phyloP scores from a whole-genome alignment of 768 basidiomycete genomes.

The Hericium rajendrae region DNA sequence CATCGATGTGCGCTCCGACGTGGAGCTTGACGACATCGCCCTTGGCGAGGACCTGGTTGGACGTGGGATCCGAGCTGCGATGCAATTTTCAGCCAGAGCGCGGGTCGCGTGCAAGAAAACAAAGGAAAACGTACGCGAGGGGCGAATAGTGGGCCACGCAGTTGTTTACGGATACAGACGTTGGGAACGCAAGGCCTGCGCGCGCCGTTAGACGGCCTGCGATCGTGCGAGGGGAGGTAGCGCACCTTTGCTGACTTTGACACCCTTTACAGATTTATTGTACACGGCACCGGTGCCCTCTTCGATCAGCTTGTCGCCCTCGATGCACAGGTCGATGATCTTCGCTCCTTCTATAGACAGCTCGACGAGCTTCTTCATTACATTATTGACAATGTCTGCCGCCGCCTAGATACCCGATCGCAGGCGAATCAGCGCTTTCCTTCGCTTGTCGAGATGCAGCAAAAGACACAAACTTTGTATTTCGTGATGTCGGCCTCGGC shows the following conservation, averaged over 20 bases:
- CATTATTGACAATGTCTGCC: slow-evolving; percentile 80
- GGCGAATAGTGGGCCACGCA: slow-evolving; percentile 94
- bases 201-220: not conserved
- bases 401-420: slow-evolving; percentile 48
- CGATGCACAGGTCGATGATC: slow-evolving; percentile 80
- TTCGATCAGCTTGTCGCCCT: slow-evolving; percentile 91
- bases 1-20: slow-evolving; percentile 96
- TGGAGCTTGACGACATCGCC: slow-evolving; percentile 94
- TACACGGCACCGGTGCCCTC: slow-evolving; percentile 76
- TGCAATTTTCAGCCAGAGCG: slow-evolving; percentile 6
- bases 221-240: not conserved
- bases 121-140: slow-evolving; percentile 55
- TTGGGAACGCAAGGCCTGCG: slow-evolving; percentile 88
- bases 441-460: not conserved
- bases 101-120: not conserved
- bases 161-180: slow-evolving; percentile 90
- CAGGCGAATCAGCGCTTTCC: not conserved
- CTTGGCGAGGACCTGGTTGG: slow-evolving; percentile 60
- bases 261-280: slow-evolving; percentile 85
- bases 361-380: slow-evolving; percentile 77
- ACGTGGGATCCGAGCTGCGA: slow-evolving; percentile 63
- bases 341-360: slow-evolving; percentile 75
- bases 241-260: slow-evolving; percentile 80
- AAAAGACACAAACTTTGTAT: slow-evolving; percentile 54
- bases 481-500: slow-evolving; percentile 74